These are phyloP conservation scores for Sporothrix brunneoviolacea DNA, from an alignment of 2,329 filamentous ascomycete genomes.

Conservation along the genomic window DNA sequence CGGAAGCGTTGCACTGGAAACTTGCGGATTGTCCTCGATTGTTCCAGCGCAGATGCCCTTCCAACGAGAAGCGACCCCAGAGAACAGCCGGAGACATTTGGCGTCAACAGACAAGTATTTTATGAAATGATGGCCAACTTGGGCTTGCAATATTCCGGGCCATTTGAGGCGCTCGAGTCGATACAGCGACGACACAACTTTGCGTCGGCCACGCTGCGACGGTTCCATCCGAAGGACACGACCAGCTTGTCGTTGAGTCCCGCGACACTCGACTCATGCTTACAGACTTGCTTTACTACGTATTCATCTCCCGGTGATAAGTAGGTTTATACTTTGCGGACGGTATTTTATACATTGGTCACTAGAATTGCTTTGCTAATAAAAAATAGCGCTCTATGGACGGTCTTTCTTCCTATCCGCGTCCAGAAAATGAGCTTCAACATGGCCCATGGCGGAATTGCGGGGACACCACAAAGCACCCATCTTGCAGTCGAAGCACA, in stretches of 20 bases:
- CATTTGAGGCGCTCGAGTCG: slow-evolving; percentile 30
- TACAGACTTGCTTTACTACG: slow-evolving; percentile 36
- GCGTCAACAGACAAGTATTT: slow-evolving; percentile 28
- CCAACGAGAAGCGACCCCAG: slow-evolving; percentile 19
- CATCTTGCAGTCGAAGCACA: slow-evolving; percentile 26
- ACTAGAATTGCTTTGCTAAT: neutral
- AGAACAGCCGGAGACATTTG: slow-evolving; percentile 26
- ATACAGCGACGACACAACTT: slow-evolving; percentile 32
- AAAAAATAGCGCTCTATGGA: slow-evolving; percentile 33
- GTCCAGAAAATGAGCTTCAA: slow-evolving; percentile 33
- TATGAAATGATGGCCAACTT: slow-evolving; percentile 35
- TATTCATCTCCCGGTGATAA: slow-evolving; percentile 35
- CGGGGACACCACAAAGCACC: slow-evolving; percentile 8
- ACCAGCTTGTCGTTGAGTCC: slow-evolving; percentile 32
- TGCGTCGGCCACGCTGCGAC: slow-evolving; percentile 27
- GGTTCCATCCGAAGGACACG: slow-evolving; percentile 30
- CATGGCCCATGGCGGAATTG: slow-evolving; percentile 18
- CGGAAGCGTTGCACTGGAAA: slow-evolving; percentile 30
- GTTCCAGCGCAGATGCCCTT: slow-evolving; percentile 22
- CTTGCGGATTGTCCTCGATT: slow-evolving; percentile 28
- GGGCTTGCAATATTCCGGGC: slow-evolving; percentile 33
- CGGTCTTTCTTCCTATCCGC: slow-evolving; percentile 32
- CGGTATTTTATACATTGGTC: too few relatives aligned
- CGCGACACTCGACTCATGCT: slow-evolving; percentile 35
- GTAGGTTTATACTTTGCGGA: slow-evolving; percentile 20